These are phyloP conservation scores for Sporodiniella umbellata DNA, from an alignment of 371 early-diverging fungal species.

Conservation along the genomic window DNA sequence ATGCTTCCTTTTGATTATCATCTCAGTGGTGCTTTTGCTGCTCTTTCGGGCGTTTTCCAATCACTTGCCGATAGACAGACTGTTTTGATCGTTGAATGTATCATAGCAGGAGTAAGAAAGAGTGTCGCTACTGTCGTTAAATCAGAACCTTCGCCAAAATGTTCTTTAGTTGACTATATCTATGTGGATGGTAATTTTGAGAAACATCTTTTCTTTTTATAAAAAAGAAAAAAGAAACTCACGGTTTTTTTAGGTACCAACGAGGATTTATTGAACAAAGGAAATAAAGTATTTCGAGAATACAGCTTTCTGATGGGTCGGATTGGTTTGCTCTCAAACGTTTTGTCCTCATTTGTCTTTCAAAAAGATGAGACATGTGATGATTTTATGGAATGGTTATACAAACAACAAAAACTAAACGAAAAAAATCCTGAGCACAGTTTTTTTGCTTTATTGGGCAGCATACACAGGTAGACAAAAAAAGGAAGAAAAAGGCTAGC, in stretches of 20 bases:
- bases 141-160: conserved; percentile 18
- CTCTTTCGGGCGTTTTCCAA: conserved; percentile 72
- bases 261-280: not conserved
- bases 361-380: conserved; percentile 7
- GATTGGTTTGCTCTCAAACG: conserved; percentile 16
- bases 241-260: conserved; percentile 3
- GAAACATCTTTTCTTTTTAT: not conserved
- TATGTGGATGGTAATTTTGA: conserved; percentile 40
- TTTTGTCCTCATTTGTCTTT: conserved; percentile 15
- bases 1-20: conserved; percentile 77
- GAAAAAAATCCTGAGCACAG: conserved; percentile 26
- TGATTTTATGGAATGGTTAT: conserved; percentile 11
- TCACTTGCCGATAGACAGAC: conserved; percentile 63
- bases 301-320: conserved; percentile 19
- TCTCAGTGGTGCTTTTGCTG: conserved; percentile 57
- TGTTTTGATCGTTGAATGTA: conserved; percentile 32
- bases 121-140: conserved; percentile 38
- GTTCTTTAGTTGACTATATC: conserved; percentile 41
- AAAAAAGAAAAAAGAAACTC: too few relatives aligned
- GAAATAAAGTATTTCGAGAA: conserved; percentile 12
- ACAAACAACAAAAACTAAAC: conserved; percentile 9
- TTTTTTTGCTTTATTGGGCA: conserved; percentile 48
- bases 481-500: not conserved
- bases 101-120: conserved; percentile 45
- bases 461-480: conserved; percentile 51